Evolutionary conservation across 2,329 filamentous ascomycete genomes (phyloP), one percentile per base, ranked within the genome.

Genomic region (Aspergillus hortae): DNA sequence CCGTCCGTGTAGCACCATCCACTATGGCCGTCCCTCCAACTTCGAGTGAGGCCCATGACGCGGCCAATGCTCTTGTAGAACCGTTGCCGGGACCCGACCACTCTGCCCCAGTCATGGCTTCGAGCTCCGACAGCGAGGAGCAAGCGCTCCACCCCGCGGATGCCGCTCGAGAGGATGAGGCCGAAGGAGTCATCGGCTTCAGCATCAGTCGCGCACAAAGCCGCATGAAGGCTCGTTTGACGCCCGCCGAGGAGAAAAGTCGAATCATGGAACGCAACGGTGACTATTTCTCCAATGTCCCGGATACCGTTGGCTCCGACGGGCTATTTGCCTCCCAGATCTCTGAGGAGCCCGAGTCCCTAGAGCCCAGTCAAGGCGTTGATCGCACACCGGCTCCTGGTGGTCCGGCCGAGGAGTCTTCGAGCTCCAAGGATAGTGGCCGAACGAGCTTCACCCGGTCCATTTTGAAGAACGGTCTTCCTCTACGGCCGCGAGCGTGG

Each of bases 121-220:
- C 64, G 1, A 67, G 65, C 56, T 67, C 66, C 48, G 67, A 70
- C 33, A 68, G 64, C 56, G 67, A 70, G 36, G 67, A 65, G 5
- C 58, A 46, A 17, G 14, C 41, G 5, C 45, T 58, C 9, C 54
- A 46, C 3, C 43, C 51, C 5, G 51, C 56, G 33, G 58, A 61
- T 44, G 56, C 60, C 10, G 62, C 58, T 7, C 61, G 67, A 25
- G 67, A 69, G 41, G 70, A 71, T 54, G 68, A 65, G 44, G 69
- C 67, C 36, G 60, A 67, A 50, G 65, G 67, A 11, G 72, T 82
- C 32, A 74, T 86, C 58, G 82, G 81, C 2, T 74, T 85, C 60
- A 84, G 82, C 62, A 83, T 86, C 56, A 75, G 81, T 53, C 74
- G 74, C 36, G 73, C 76, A 40, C 83, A 86, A 64, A 81, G 77